Conservation (phyloP, 2,329 filamentous ascomycete species). For the Colletotrichum melonis region DNA sequence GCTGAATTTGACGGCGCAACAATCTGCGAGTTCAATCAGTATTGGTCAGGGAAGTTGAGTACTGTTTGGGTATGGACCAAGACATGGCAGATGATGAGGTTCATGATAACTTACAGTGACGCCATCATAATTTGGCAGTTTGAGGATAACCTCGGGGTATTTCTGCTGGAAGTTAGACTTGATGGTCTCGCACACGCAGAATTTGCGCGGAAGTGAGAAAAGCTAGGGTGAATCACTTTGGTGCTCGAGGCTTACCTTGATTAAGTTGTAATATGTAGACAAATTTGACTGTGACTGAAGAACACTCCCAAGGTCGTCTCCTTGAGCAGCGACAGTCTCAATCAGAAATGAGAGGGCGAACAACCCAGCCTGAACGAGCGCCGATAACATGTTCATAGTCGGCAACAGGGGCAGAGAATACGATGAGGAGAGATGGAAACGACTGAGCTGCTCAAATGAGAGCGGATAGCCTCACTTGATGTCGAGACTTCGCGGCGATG, state of each 20-base stretch:
- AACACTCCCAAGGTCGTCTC: slow-evolving; percentile 51
- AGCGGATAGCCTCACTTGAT: not conserved
- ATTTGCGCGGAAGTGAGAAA: not conserved
- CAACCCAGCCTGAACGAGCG: not conserved
- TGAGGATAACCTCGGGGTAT: slow-evolving; percentile 57
- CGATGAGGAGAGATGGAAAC: too few species aligned
- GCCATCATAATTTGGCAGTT: slow-evolving; percentile 55
- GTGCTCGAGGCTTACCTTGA: slow-evolving; percentile 47
- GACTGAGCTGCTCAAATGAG: not conserved
- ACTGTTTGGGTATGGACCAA: too few species aligned
- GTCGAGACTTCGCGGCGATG: not conserved
- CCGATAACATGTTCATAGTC: not conserved
- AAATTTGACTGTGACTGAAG: slow-evolving; percentile 53
- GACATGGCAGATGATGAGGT: not conserved
- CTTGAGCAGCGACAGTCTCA: slow-evolving; percentile 34
- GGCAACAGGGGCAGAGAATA: not conserved
- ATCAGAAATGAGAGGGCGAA: not conserved
- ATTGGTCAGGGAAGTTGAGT: not conserved
- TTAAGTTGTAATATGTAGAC: slow-evolving; percentile 55
- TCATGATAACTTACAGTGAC: slow-evolving; percentile 51
- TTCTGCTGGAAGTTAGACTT: slow-evolving; percentile 46
- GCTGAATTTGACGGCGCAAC: slow-evolving; percentile 69
- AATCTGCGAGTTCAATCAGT: slow-evolving; percentile 46
- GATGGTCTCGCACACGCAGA: too few species aligned
- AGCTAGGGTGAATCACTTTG: too few species aligned